These are phyloP conservation scores for Nicotiana noctiflora DNA, from an alignment of 257 asterid species.

Conservation along the genomic window DNA sequence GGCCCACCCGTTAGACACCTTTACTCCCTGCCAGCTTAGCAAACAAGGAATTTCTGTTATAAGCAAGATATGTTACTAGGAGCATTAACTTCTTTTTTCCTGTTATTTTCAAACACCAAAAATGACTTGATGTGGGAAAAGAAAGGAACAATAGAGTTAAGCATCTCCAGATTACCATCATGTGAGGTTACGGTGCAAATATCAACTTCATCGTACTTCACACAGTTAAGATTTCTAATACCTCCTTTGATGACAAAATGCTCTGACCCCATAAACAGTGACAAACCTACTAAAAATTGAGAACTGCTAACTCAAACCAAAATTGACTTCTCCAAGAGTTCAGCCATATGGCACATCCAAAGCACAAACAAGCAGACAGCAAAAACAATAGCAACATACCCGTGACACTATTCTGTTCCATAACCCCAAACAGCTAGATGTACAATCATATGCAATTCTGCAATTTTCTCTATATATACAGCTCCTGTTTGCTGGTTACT, in stretches of 20 bases:
- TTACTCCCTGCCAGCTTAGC: too few species aligned
- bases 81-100: neutral
- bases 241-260: neutral
- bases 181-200: neutral
- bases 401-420: neutral
- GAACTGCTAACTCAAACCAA: neutral
- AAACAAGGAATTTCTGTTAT: neutral
- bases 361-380: neutral
- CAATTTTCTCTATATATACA: neutral
- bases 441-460: neutral
- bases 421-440: neutral
- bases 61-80: neutral
- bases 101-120: neutral
- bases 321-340: constrained; percentile 2
- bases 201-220: neutral
- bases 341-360: neutral
- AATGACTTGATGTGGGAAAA: neutral
- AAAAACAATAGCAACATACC: neutral
- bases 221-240: neutral
- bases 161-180: neutral
- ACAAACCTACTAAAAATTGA: neutral
- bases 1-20: too few species aligned
- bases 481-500: neutral
- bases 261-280: neutral
- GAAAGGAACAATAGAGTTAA: neutral